Percentiles rank a stretch among this genome's conserved stretches.
These are phyloP conservation scores for Alternaria gaisen DNA, from an alignment of 2,329 filamentous ascomycete genomes.

Conservation along the genomic window DNA sequence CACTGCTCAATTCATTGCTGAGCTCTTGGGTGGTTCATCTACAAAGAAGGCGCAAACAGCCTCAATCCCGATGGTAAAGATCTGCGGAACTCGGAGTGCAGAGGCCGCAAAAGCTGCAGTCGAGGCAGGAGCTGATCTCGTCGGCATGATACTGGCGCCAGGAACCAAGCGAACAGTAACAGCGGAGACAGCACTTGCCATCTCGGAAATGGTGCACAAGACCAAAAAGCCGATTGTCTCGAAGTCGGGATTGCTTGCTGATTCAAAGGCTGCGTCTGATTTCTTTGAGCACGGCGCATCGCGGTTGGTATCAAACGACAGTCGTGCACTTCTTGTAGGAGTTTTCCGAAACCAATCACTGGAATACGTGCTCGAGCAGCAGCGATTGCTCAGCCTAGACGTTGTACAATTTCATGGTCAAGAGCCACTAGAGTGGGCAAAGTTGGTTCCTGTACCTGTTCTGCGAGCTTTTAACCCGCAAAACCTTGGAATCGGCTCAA, in stretches of 20 bases:
- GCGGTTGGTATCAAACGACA: constrained; percentile 59
- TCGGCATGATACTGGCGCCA: constrained; percentile 91
- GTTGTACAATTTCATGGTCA: constrained; percentile 91
- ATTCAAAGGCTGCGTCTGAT: constrained; percentile 62
- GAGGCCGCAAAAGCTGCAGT: constrained; percentile 84
- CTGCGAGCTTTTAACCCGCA: constrained; percentile 84
- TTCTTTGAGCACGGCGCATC: constrained; percentile 72
- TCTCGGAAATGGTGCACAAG: constrained; percentile 79
- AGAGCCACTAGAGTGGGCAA: constrained; percentile 92
- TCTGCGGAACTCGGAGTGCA: constrained; percentile 87
- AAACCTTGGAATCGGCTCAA: constrained; percentile 73
- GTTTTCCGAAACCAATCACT: constrained; percentile 94
- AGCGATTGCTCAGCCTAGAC: constrained; percentile 79
- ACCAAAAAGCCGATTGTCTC: constrained; percentile 49
- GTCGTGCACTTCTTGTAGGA: constrained; percentile 81
- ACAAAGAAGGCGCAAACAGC: constrained; percentile 19
- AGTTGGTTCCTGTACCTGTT: constrained; percentile 88
- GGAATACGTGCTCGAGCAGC: constrained; percentile 79
- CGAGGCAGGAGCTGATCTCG: constrained; percentile 86
- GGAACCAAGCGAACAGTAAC: constrained; percentile 81
- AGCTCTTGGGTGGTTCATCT: constrained; percentile 72
- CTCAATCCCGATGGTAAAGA: constrained; percentile 76
- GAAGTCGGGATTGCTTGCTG: constrained; percentile 32
- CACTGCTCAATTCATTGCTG: constrained; percentile 81
- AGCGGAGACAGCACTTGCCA: constrained; percentile 79